Base-by-base conservation (phyloP, 2,329 filamentous ascomycete genomes). In the Colletotrichum camelliae region DNA sequence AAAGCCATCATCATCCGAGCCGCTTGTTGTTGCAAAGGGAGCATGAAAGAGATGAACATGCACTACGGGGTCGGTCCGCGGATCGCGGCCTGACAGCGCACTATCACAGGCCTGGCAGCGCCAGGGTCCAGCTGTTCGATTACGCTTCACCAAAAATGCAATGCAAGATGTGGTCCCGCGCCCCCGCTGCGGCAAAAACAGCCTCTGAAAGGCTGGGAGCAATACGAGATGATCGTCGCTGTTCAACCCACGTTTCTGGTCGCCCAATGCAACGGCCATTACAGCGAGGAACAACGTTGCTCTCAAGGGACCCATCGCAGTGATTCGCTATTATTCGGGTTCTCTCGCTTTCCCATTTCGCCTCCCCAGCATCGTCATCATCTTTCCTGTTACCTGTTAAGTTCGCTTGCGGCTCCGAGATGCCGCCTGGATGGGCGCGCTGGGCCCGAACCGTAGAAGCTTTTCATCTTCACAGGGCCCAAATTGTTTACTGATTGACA, bases 211-310 rank as follows among this genome's bases (percentile, higher is more conserved):
- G 29, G 16, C 48, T 67, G 65, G 65, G 48, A 71, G 72, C 35
- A 60, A 74, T 67, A 74, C 67, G 67, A 74, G 72, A 71, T 60
- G 67, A 74, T 74, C 67, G 55, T 71, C 72, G 60, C 37, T n/a
- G 15, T 33, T n/a, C 29, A 21, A 66, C 37, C 48, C 60, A 37
- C 29, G 35, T 24, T 48, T 35, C 16, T 37, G 52, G 27, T 13
- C 16, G 37, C 37, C 35, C 60, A 12, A 48, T 66, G 67, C 48
- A 60, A 66, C 43, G 15, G 8, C 57, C 37, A 64, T 13, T 12
- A 24, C 57, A 12, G 16, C n/a, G 16, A 5, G 10, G 8, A 58
- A 58, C 58, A 48, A 65, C 71, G 67, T 70, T 70, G 24, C 67
- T 33, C 6, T 66, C 35, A 33, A 43, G 15, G 61, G n/a, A 4